Percentiles rank a stretch among this genome's conserved stretches.
Conservation (phyloP, 176 grass and related monocot species). For the Rhynchospora breviuscula region DNA sequence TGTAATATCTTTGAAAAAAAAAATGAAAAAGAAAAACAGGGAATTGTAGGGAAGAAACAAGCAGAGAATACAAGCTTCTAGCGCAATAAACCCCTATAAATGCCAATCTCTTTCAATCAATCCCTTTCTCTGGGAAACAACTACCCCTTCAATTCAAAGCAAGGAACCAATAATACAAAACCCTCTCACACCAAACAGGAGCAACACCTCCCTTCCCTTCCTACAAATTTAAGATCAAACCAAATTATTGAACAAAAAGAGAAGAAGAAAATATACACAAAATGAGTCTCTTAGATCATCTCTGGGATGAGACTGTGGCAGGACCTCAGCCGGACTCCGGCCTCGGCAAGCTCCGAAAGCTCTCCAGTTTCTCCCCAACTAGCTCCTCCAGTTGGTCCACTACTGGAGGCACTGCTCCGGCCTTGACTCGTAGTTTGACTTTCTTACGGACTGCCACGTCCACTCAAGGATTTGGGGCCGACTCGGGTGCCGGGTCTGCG, state of each 20-base stretch:
- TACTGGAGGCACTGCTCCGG: conserved; percentile 1
- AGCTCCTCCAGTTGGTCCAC: conserved; percentile 24
- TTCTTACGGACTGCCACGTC: conserved; percentile 47
- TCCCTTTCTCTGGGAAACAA: conserved; percentile 8
- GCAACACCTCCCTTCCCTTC: neutral
- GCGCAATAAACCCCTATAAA: neutral
- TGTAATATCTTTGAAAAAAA: too few relatives aligned
- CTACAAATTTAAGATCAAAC: conserved; percentile 7
- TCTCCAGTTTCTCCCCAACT: conserved; percentile 56
- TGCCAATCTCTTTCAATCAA: conserved; percentile 16
- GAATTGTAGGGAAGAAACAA: neutral
- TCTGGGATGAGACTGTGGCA: conserved; percentile 96
- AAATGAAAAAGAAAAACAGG: neutral
- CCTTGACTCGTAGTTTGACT: conserved; percentile 65
- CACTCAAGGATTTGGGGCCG: conserved; percentile 16
- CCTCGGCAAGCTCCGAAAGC: conserved; percentile 87
- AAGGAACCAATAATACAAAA: conserved; percentile 19
- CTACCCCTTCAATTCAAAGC: conserved; percentile 8
- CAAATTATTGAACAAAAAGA: neutral
- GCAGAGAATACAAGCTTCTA: neutral
- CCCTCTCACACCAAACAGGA: conserved; percentile 4
- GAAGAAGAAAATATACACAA: neutral
- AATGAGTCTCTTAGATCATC: conserved; percentile 81
- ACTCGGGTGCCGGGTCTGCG: conserved; percentile 40
- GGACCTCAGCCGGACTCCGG: conserved; percentile 71